Conservation (phyloP, 768 basidiomycete genomes). For the Tephrocybe rancida region DNA sequence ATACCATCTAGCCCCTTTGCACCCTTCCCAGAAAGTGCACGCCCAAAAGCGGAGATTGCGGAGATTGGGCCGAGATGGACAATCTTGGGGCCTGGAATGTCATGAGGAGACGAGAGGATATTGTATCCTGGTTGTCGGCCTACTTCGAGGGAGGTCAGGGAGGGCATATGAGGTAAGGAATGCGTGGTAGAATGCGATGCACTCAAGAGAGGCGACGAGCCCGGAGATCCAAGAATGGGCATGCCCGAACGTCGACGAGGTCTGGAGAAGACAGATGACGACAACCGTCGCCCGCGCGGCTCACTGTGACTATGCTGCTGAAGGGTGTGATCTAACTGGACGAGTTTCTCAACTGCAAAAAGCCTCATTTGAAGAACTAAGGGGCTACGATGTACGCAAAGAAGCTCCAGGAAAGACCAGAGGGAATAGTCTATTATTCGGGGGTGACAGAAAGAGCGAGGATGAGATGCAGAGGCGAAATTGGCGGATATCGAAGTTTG, state of each 20-base stretch:
- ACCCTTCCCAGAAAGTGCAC: constrained; percentile 29
- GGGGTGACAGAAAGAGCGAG: constrained; percentile 37
- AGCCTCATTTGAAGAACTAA: constrained; percentile 67
- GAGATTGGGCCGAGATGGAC: constrained; percentile 62
- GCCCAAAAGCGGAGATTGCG: constrained; percentile 33
- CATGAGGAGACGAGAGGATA: constrained; percentile 34
- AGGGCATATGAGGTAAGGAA: constrained; percentile 25
- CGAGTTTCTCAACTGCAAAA: constrained; percentile 66
- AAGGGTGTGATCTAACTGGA: constrained; percentile 54
- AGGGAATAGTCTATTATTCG: constrained; percentile 70
- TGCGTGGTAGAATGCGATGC: constrained; percentile 32
- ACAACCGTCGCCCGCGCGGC: constrained; percentile 41
- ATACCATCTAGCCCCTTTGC: constrained; percentile 22
- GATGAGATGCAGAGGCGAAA: constrained; percentile 26
- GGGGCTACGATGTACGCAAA: constrained; percentile 64
- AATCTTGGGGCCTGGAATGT: constrained; percentile 48
- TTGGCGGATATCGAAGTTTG: constrained; percentile 26
- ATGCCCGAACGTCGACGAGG: constrained; percentile 48
- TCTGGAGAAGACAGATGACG: constrained; percentile 60
- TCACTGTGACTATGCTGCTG: constrained; percentile 27
- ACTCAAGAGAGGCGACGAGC: constrained; percentile 43
- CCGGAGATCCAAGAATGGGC: constrained; percentile 52
- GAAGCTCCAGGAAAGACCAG: constrained; percentile 72
- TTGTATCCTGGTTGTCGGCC: constrained; percentile 46
- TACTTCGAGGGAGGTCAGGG: constrained; percentile 17